phyloP scores from a whole-genome alignment of 1,139 yeast genomes.

The Sugiyamaella neomexicana region DNA sequence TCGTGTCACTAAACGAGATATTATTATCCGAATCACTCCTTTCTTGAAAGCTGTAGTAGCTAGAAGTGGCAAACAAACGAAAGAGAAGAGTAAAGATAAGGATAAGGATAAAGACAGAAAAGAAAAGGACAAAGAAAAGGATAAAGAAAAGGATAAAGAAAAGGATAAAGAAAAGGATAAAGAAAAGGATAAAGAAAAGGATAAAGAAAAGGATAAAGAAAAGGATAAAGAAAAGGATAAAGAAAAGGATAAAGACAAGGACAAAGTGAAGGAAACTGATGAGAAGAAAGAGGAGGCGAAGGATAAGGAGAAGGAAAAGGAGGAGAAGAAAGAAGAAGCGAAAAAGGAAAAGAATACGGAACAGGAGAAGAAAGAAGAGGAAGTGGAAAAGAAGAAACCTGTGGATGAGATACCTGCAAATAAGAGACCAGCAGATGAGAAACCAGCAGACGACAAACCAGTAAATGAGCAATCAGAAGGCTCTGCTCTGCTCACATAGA shows the following conservation, averaged over 20 bases:
- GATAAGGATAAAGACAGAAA: constrained; percentile 1
- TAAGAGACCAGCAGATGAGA: no score
- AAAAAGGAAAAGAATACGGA: not conserved
- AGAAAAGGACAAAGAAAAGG: not conserved
- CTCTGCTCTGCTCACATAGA: not conserved
- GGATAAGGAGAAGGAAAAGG: not conserved
- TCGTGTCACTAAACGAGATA: constrained; percentile 42
- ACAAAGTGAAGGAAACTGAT: not conserved
- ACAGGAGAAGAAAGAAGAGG: no score
- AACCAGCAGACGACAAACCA: not conserved
- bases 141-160: not conserved
- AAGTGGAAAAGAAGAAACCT: no score
- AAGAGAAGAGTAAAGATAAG: constrained; percentile 3
- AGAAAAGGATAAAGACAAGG: not conserved
- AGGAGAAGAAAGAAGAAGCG: no score
- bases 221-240: not conserved
- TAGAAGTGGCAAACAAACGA: constrained; percentile 3
- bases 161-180: not conserved
- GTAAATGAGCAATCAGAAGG: not conserved
- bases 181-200: no score
- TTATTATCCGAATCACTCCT: constrained; percentile 40
- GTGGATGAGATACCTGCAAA: no score
- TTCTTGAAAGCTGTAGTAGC: constrained; percentile 34
- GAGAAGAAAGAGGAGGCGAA: not conserved
- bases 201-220: not conserved